phyloP scores from a whole-genome alignment of 768 basidiomycete species.

The Mycena leptocephala region DNA sequence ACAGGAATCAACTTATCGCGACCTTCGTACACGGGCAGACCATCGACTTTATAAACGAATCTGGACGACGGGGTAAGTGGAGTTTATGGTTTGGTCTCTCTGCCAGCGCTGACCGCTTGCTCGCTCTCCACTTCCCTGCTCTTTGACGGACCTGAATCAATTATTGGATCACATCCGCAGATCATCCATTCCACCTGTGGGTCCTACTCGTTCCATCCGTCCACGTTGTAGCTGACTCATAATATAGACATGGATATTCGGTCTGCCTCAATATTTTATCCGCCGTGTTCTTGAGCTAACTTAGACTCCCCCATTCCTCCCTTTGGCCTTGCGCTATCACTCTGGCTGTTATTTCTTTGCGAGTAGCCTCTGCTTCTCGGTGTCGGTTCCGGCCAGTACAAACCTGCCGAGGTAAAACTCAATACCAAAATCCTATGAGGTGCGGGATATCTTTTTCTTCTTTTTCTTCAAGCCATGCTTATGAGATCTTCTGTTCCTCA shows the following conservation, averaged over 20 bases:
- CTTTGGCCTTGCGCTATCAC: neutral
- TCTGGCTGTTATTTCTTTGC: neutral
- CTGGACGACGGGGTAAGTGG: conserved; percentile 26
- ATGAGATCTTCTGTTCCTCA: neutral
- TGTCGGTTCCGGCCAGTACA: conserved; percentile 20
- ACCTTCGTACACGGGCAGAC: neutral
- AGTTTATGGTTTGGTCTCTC: neutral
- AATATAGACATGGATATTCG: conserved; percentile 25
- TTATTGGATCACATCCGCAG: neutral
- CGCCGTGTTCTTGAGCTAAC: neutral
- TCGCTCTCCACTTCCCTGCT: neutral
- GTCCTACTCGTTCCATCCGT: neutral
- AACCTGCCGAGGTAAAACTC: neutral
- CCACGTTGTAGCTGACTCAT: neutral
- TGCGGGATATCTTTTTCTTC: neutral
- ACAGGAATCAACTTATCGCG: conserved; percentile 33
- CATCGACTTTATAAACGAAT: conserved; percentile 32
- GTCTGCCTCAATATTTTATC: neutral
- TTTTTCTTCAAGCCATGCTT: neutral
- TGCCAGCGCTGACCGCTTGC: neutral
- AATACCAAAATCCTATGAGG: conserved; percentile 22
- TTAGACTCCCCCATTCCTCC: neutral
- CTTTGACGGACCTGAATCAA: neutral
- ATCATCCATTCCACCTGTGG: conserved; percentile 29
- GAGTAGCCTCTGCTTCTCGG: conserved; percentile 33